phyloP scores from a whole-genome alignment of 352 stramenopile species.

The Phytophthora ramorum region DNA sequence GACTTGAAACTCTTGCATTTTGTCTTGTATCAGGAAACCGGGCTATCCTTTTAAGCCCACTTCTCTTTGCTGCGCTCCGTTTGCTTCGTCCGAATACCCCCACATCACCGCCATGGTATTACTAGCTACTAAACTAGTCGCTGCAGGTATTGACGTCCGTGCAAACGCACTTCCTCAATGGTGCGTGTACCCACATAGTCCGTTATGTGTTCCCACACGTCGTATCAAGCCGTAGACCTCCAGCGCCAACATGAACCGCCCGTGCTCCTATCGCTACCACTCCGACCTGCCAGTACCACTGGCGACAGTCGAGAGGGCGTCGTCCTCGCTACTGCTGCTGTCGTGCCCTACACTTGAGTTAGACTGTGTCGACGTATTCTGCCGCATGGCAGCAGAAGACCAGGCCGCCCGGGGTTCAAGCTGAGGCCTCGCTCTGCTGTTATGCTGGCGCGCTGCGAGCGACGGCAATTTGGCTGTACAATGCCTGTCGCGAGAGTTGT shows the following conservation, averaged over 20 bases:
- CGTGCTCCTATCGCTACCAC: conserved; percentile 79
- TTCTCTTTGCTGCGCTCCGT: too few species aligned
- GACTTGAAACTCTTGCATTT: too few species aligned
- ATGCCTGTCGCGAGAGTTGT: conserved; percentile 14
- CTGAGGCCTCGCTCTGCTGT: too few species aligned
- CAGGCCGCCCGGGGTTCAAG: too few species aligned
- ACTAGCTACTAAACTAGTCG: neutral
- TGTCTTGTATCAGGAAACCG: too few species aligned
- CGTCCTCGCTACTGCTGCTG: conserved; percentile 3
- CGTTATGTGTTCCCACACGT: conserved; percentile 79
- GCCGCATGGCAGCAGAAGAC: neutral
- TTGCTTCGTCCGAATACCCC: too few species aligned
- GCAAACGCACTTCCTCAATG: neutral
- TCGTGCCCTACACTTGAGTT: conserved; percentile 10
- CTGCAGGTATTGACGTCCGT: neutral
- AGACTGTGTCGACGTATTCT: neutral
- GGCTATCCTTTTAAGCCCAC: too few species aligned
- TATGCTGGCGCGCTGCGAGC: too few species aligned
- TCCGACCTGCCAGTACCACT: conserved; percentile 4
- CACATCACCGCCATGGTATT: too few species aligned
- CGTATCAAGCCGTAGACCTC: conserved; percentile 65
- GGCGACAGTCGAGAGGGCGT: conserved; percentile 10
- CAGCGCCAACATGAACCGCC: conserved; percentile 81
- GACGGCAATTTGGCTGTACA: too few species aligned
- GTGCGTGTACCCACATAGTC: conserved; percentile 54